phyloP scores from a whole-genome alignment of 2,329 filamentous ascomycete species.

The Orbilia brochopaga region DNA sequence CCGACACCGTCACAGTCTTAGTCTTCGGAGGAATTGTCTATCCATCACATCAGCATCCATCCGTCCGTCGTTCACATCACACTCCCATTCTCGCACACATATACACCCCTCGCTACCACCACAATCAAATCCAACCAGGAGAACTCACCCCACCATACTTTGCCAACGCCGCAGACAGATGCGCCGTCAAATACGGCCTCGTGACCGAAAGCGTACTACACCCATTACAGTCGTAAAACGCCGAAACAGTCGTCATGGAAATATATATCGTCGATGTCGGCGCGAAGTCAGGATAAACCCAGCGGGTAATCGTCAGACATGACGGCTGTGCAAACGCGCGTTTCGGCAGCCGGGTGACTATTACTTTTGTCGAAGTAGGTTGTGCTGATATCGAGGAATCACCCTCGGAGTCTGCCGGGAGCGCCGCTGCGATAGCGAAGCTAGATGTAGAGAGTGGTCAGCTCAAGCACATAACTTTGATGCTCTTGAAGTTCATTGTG shows the following conservation, averaged over 20 bases:
- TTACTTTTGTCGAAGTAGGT: no score
- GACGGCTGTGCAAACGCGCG: background rate
- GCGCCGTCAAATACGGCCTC: background rate
- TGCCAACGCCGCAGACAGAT: background rate
- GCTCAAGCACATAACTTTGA: no score
- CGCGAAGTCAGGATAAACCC: background rate
- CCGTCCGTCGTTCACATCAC: no score
- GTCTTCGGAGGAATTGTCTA: background rate
- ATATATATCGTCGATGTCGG: slow-evolving; percentile 2
- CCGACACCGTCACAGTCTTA: background rate
- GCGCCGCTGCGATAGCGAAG: no score
- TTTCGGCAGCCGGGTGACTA: no score
- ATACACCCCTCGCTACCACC: background rate
- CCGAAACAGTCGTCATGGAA: background rate
- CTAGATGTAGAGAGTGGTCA: no score
- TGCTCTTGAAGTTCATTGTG: no score
- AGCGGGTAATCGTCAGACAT: background rate
- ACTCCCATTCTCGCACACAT: background rate
- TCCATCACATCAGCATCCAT: background rate
- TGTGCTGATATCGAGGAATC: no score
- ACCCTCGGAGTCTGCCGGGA: no score
- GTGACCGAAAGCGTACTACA: background rate
- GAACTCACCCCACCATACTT: background rate
- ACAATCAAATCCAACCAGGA: background rate
- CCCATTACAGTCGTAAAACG: background rate